Evolutionary conservation across 208 protist genomes (phyloP), one percentile per base, ranked within the genome.

Genomic region (Trypanosoma vivax): DNA sequence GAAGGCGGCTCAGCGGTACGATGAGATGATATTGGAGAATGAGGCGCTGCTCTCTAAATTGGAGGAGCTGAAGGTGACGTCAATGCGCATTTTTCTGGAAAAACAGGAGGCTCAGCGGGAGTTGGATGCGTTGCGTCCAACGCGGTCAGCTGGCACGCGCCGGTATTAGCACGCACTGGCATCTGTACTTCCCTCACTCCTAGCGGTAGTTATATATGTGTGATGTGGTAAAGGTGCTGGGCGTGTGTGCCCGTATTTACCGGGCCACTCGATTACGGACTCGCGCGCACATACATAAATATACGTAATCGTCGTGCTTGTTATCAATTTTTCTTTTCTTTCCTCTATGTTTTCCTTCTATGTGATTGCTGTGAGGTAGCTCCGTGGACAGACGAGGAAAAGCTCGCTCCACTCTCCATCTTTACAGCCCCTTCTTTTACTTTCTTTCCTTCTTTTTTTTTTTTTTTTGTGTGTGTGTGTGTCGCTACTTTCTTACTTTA

Each of bases 11-110:
- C 88, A 95, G 59, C 79, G 83, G 30, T 95, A 92, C 63, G 88
- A 95, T 57, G 88, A 95, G 66, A 90, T 95, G 81, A 90, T 95
- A 42, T 60, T 95, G 14, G 84, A 95, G 53, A 95, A 95, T 60
- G 88, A 95, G 50, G 60, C 77, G 2, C 65, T 95, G 29, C 57
- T 74, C 43, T 76, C 77, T 19, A 81, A 92, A 64, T 50, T 95
- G 21, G 88, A 92, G 70, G 82, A 95, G 46, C 69, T 95, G 28
- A 95, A 95, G 80, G 82, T 95, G 24, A 72, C 67, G n/a, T 86
- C 85, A n/a, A 90, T 95, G 76, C 82, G 85, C 59, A 80, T 85
- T 63, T 92, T 81, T 50, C 62, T 89, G 11, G 88, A 95, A 68
- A 83, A 88, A 40, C 81, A 92, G 46, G 83, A 91, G 53, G 70